Evolutionary conservation across 257 asterid genomes (phyloP).

Genomic region (Thymus quinquecostatus): DNA sequence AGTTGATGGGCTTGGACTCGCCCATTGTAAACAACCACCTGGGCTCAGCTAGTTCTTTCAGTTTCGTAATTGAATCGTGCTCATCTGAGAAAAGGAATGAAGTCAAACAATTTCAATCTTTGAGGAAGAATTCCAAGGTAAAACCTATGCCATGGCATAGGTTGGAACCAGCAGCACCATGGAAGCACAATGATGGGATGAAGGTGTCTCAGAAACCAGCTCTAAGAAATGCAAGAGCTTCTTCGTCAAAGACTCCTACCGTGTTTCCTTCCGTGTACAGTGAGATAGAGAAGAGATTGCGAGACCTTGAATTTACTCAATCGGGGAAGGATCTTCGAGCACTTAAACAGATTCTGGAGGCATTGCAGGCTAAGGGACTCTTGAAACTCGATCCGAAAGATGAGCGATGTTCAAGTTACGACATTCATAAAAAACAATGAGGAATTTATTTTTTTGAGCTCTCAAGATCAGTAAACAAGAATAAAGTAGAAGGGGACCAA

Average conservation of each 20-base stretch:
- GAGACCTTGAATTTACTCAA: constrained; percentile 79
- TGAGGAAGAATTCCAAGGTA: constrained; percentile 72
- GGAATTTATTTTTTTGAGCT: constrained; percentile 33
- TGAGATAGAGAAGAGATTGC: constrained; percentile 87
- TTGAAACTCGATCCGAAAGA: constrained; percentile 48
- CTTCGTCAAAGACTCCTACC: constrained; percentile 46
- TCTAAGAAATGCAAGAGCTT: constrained; percentile 45
- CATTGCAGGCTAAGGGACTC: constrained; percentile 84
- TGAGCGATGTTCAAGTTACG: constrained; percentile 44
- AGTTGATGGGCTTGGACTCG: constrained; percentile 88
- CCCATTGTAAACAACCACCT: constrained; percentile 38
- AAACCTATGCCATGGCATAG: constrained; percentile 69
- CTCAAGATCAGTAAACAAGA: constrained; percentile 41
- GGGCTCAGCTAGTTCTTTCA: constrained; percentile 35
- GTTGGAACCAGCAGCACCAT: too few relatives aligned
- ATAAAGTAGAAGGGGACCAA: constrained; percentile 44
- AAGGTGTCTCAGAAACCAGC: constrained; percentile 49
- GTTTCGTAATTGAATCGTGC: constrained; percentile 34
- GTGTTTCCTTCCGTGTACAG: constrained; percentile 80
- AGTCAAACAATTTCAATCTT: constrained; percentile 36
- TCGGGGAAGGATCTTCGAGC: constrained; percentile 97
- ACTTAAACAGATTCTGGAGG: constrained; percentile 89
- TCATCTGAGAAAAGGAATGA: constrained; percentile 35
- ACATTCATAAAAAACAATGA: constrained; percentile 40
- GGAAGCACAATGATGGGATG: constrained; percentile 70